Percentiles rank a stretch among this genome's conserved stretches.
Conservation (phyloP, 305 asterid species). For the Withania somnifera region DNA sequence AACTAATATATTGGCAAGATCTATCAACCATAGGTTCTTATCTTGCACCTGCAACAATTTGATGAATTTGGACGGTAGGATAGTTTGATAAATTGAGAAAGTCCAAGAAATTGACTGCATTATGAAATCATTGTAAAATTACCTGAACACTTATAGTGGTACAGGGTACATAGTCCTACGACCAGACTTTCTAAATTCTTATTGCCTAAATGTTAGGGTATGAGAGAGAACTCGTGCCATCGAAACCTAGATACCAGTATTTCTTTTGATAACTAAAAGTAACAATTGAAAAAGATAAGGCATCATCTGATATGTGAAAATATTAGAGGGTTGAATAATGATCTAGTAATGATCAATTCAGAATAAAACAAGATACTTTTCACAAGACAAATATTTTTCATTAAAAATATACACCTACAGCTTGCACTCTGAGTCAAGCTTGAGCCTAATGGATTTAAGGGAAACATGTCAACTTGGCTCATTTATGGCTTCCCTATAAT, state of each 20-base stretch:
- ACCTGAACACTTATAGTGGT: too few species aligned
- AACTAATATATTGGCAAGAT: background rate
- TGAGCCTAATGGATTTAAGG: background rate
- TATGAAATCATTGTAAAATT: background rate
- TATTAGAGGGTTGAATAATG: too few species aligned
- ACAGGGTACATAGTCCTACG: background rate
- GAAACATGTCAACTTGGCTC: background rate
- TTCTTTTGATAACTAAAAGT: too few species aligned
- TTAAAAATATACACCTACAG: background rate
- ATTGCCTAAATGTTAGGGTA: background rate
- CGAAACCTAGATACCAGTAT: too few species aligned
- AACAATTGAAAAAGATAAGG: too few species aligned
- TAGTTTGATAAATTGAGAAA: background rate
- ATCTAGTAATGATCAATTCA: background rate
- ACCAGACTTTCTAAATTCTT: background rate
- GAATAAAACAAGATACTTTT: background rate
- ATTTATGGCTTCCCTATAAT: background rate
- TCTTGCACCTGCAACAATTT: background rate
- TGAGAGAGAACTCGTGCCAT: too few species aligned
- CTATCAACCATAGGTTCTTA: background rate
- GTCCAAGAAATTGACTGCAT: background rate
- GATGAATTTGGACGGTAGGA: background rate
- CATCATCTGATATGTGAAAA: too few species aligned
- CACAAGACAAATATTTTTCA: background rate
- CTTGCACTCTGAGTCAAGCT: background rate